A percentile compares a stretch with the other conserved stretches of the same genome.
These are phyloP conservation scores for Rhodotorula paludigena DNA, from an alignment of 768 basidiomycete genomes.

Conservation along the genomic window DNA sequence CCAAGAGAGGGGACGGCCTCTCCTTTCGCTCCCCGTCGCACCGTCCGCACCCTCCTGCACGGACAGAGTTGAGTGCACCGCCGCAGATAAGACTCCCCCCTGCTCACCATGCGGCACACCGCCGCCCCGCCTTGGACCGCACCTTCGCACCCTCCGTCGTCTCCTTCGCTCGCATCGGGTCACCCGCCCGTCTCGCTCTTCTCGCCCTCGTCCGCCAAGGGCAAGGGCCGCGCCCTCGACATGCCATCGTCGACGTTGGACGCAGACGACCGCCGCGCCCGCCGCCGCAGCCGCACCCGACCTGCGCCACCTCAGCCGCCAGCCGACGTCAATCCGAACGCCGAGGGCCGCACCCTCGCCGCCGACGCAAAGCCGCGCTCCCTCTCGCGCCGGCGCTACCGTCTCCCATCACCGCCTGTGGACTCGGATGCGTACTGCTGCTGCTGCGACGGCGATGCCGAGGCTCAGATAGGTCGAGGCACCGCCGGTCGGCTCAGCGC, in stretches of 20 bases:
- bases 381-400: not conserved
- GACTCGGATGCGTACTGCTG: not conserved
- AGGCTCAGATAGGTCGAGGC: not conserved
- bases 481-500: too few relatives aligned
- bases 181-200: not conserved
- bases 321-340: not conserved
- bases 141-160: not conserved
- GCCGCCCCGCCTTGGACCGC: too few relatives aligned
- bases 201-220: not conserved
- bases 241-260: not conserved
- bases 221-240: not conserved
- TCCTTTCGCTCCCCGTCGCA: too few relatives aligned
- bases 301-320: not conserved
- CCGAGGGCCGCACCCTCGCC: too few relatives aligned
- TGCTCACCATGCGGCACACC: too few relatives aligned
- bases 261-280: not conserved
- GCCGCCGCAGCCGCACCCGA: not conserved
- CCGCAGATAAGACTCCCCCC: too few relatives aligned
- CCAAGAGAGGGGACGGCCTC: too few relatives aligned
- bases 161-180: not conserved
- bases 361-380: not conserved
- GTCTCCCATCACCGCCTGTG: not conserved
- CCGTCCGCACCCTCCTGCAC: too few relatives aligned
- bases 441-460: not conserved
- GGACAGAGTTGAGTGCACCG: too few relatives aligned